A percentile compares a stretch with the other conserved stretches of the same genome.
phyloP scores from a whole-genome alignment of 495 filamentous ascomycete genomes.

The Penicillium lividum region DNA sequence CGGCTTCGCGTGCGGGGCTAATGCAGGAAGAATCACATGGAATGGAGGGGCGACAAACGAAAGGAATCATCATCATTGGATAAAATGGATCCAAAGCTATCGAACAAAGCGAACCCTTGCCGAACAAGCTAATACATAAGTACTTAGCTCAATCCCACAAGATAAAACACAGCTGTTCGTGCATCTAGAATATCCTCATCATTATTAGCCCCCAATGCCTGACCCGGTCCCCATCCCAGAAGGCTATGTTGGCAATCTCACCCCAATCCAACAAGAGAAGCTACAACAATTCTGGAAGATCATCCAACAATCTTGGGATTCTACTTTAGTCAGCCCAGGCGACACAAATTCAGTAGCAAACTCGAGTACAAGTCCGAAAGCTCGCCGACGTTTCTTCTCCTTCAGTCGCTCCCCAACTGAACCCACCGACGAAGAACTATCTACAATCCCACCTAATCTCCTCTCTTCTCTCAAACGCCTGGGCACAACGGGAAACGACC shows the following conservation, averaged over 20 bases:
- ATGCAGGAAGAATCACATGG: background rate
- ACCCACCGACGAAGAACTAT: conserved; percentile 14
- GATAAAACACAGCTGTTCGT: background rate
- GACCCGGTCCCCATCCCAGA: conserved; percentile 7
- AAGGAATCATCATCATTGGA: background rate
- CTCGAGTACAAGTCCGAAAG: conserved; percentile 7
- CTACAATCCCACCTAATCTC: conserved; percentile 21
- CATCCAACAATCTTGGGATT: conserved; percentile 24
- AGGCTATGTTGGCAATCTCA: conserved; percentile 20
- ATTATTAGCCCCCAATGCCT: background rate
- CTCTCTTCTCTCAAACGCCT: conserved; percentile 22
- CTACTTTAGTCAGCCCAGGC: conserved; percentile 6
- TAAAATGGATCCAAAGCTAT: background rate
- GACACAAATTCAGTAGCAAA: conserved; percentile 6
- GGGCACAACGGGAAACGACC: conserved; percentile 23
- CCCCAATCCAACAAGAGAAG: conserved; percentile 16
- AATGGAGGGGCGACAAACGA: background rate
- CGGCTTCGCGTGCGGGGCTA: conserved; percentile 10
- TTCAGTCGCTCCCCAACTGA: conserved; percentile 15
- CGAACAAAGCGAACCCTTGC: background rate
- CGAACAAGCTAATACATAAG: background rate
- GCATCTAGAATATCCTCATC: background rate
- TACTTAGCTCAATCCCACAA: background rate
- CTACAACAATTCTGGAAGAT: conserved; percentile 20
- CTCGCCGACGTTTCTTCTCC: conserved; percentile 22